Evolutionary conservation across 2,329 filamentous ascomycete species (phyloP), one percentile per base, ranked within the genome.

Genomic region (Aspergillus sojae): DNA sequence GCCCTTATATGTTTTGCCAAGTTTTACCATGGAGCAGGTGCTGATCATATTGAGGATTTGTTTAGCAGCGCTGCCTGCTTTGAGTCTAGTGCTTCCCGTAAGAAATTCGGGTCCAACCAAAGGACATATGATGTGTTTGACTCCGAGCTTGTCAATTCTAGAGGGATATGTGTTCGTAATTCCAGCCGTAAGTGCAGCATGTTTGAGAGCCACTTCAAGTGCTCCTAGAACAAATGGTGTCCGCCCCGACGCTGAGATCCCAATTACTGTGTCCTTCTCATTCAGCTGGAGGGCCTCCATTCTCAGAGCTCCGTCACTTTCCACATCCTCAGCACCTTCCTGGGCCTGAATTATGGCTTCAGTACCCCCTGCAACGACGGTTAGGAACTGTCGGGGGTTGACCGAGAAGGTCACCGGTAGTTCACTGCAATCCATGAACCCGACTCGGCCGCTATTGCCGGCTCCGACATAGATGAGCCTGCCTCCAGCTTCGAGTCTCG

Each of bases 31-130:
- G 10, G 76, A 71, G 1, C 80, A 78, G 1, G 79, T 81, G 50
- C 79, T 81, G 2, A 82, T 66, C 79, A 81, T 82, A 61, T 82
- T 81, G 52, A 81, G 65, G 1, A 80, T 78, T 62, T 82, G 64
- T 65, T 83, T 83, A 0, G 81, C 82, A 1, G 78, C 80, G 0
- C 78, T 82, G 19, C 81, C 81, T 1, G 80, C 80, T 65, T 82
- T 82, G 62, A 82, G 72, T 34, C 81, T 71, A 1, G 81, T 83
- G 65, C 80, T 83, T 2, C 80, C 80, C n/a, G 80, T 80, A 3
- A 82, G 73, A 4, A 80, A 76, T 67, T 82, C 80, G 1, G 80
- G 75, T 0, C 80, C 80, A 1, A 79, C 78, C 2, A 82, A 70
- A n/a, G 75, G 71, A 21, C 70, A 71, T 57, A 82, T 80, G 58